Conservation (phyloP, 2,329 filamentous ascomycete genomes). For the Camptophora hylomeconis region DNA sequence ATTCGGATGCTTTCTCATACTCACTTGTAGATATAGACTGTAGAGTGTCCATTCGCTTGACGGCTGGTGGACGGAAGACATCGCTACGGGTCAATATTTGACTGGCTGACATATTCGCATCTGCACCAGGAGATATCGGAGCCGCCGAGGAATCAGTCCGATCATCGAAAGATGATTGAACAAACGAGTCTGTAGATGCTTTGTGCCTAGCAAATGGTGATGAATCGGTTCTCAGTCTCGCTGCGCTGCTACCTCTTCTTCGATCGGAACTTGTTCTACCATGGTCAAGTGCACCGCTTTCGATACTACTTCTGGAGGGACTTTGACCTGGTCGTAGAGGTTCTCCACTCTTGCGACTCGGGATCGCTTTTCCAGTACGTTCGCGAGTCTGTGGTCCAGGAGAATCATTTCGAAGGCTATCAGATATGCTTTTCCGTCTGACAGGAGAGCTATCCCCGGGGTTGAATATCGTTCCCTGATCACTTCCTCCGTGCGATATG, state of each 20-base stretch:
- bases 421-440: constrained; percentile 1
- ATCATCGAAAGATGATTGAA: constrained; percentile 60
- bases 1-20: constrained; percentile 27
- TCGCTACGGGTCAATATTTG: constrained; percentile 80
- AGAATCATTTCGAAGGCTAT: constrained; percentile 9
- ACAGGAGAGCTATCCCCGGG: constrained; percentile 4
- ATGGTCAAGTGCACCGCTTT: constrained; percentile 16
- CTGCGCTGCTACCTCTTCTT: constrained; percentile 51
- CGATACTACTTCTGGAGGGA: constrained; percentile 21
- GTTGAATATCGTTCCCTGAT: constrained; percentile 3
- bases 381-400: constrained; percentile 31
- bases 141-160: constrained; percentile 60
- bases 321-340: constrained; percentile 28
- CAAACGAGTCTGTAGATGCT: constrained; percentile 61
- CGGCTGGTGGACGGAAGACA: constrained; percentile 70
- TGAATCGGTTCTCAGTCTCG: constrained; percentile 37
- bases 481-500: constrained; percentile 15
- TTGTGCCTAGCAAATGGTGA: constrained; percentile 41
- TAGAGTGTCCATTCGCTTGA: constrained; percentile 28
- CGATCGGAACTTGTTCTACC: constrained; percentile 24
- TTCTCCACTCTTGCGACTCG: constrained; percentile 30
- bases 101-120: constrained; percentile 68
- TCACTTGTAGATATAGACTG: constrained; percentile 24
- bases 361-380: constrained; percentile 40
- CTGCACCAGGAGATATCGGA: constrained; percentile 53